These are phyloP conservation scores for Boletus vermiculosoides DNA, from an alignment of 768 basidiomycete species.

Conservation along the genomic window DNA sequence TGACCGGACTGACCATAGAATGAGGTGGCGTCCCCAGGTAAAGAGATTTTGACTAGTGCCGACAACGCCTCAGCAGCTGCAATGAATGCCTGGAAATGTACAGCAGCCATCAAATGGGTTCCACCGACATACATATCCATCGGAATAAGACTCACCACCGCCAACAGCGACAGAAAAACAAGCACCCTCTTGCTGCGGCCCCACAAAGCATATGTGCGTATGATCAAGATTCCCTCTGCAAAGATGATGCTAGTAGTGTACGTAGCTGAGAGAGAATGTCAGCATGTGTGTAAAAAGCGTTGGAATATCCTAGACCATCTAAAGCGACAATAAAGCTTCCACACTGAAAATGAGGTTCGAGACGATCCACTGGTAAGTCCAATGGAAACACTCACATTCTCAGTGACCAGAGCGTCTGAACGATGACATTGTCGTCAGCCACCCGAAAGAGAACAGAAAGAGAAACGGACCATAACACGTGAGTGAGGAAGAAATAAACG, in stretches of 20 bases:
- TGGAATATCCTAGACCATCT: conserved; percentile 10
- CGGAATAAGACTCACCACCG: conserved; percentile 11
- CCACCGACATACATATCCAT: background rate
- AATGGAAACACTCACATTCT: conserved; percentile 3
- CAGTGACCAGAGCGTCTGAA: conserved; percentile 8
- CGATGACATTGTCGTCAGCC: background rate
- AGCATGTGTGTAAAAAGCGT: background rate
- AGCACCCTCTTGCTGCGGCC: conserved; percentile 17
- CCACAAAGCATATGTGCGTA: conserved; percentile 31
- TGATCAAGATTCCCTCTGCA: conserved; percentile 20
- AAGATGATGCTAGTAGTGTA: conserved; percentile 16
- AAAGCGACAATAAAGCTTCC: conserved; percentile 13
- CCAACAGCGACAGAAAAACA: conserved; percentile 16
- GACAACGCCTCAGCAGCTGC: conserved; percentile 12
- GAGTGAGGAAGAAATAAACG: background rate
- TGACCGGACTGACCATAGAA: conserved; percentile 19
- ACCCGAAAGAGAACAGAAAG: background rate
- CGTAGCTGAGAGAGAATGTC: conserved; percentile 7
- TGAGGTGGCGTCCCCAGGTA: conserved; percentile 18
- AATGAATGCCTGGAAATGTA: conserved; percentile 12
- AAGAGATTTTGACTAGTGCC: background rate
- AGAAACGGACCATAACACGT: background rate
- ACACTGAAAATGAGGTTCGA: conserved; percentile 15
- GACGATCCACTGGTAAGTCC: background rate
- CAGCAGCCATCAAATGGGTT: background rate